Conservation (phyloP, 2,329 filamentous ascomycete genomes). For the Aspergillus calidoustus region DNA sequence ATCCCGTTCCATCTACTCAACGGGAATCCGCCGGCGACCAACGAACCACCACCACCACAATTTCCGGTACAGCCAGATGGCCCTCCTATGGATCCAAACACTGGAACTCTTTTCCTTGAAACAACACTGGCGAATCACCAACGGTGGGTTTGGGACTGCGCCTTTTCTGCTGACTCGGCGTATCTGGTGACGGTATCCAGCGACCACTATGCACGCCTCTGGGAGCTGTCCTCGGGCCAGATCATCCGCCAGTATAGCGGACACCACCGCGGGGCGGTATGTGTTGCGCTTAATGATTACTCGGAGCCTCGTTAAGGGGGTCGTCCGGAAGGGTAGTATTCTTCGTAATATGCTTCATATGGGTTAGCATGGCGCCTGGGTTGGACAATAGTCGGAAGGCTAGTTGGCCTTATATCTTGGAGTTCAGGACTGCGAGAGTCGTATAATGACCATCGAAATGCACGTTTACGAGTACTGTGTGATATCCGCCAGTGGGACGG, state of each 20-base stretch:
- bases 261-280: constrained; percentile 88
- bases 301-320: constrained; percentile 47
- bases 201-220: constrained; percentile 89
- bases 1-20: constrained; percentile 34
- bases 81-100: constrained; percentile 47
- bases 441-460: not conserved
- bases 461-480: not conserved
- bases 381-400: constrained; percentile 13
- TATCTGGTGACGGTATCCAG: constrained; percentile 93
- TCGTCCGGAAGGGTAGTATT: not conserved
- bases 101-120: constrained; percentile 73
- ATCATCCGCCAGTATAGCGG: constrained; percentile 96
- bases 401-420: constrained; percentile 17
- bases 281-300: constrained; percentile 90
- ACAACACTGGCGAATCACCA: constrained; percentile 89
- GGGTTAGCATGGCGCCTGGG: constrained; percentile 33
- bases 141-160: constrained; percentile 97
- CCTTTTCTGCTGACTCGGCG: constrained; percentile 89
- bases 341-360: constrained; percentile 19
- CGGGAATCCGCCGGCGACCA: constrained; percentile 30
- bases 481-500: not conserved
- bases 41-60: constrained; percentile 35
- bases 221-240: constrained; percentile 83
- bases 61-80: constrained; percentile 44
- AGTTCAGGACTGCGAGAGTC: constrained; percentile 17